Base-by-base conservation (phyloP, 768 basidiomycete genomes). In the Cantharellus cinnabarinus region DNA sequence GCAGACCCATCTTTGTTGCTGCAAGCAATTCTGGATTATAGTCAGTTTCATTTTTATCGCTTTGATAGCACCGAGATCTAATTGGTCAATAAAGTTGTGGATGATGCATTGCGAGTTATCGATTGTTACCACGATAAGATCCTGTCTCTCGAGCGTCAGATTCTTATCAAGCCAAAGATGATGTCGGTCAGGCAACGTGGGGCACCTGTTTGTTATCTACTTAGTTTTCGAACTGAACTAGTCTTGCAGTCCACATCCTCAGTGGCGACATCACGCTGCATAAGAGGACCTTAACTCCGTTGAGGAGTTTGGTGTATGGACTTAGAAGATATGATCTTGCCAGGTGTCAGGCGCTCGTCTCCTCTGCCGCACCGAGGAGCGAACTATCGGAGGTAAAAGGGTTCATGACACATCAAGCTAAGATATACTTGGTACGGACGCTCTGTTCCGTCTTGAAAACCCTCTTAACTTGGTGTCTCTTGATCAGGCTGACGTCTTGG, bases 201-300 rank as follows among this genome's bases (percentile, higher is more conserved):
- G 80, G 63, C 38, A 15, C 64, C 29, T 39, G 35, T 5, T 5
- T 20, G 29, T 5, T 41, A 41, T 3, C 5, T 51, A 51, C 42
- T 53, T 38, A 4, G 7, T 20, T 14, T 5, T 41, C 55, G 2
- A 5, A 60, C 52, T 10, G 42, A 20, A 20, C 57, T 40, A 59
- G 0, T 14, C 15, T 42, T 35, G 10, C 62, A 83, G 82, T 88
- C 50, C 85, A 86, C 64, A 83, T 88, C 59, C 73, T 85, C 20
- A 81, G 80, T 50, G 83, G 82, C 14, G 83, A 88, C 64, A 73
- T 88, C 3, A 80, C 79, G 59, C 70, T 85, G 53, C 81, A 83
- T 67, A 85, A 83, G 65, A 77, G 83, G 20, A 83, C 83, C 2
- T 73, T 85, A 10, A 81, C 80, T 42, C 85, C 85, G 0, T 76